These are phyloP conservation scores for Linnemannia hyalina DNA, from an alignment of 192 early-diverging fungal species.

Conservation along the genomic window DNA sequence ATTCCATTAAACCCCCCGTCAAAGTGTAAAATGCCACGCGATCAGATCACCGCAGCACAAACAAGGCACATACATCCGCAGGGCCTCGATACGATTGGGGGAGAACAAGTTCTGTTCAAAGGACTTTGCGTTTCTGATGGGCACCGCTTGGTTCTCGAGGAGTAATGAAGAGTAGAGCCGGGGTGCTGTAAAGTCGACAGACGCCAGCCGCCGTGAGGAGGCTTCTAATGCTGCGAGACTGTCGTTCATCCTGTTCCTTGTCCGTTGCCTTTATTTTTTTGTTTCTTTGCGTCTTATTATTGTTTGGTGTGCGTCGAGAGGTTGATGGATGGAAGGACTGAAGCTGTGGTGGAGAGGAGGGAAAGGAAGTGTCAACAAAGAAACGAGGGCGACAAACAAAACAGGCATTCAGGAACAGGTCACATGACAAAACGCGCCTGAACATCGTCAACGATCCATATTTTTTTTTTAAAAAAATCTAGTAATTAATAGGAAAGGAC, in stretches of 20 bases:
- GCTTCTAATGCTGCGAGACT: slow-evolving; percentile 33
- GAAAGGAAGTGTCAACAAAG: not conserved
- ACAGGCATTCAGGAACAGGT: not conserved
- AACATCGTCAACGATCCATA: not conserved
- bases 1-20: not conserved
- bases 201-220: slow-evolving; percentile 29
- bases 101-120: slow-evolving; percentile 40
- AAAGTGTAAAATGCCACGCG: not conserved
- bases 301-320: not conserved
- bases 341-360: not conserved
- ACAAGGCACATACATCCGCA: slow-evolving; percentile 24
- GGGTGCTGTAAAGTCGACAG: slow-evolving; percentile 34
- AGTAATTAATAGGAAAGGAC: not conserved
- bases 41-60: not conserved
- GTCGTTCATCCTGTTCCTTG: slow-evolving; percentile 10
- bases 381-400: not conserved
- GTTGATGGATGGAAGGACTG: not conserved
- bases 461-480: not conserved
- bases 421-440: not conserved
- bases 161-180: slow-evolving; percentile 43
- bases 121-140: slow-evolving; percentile 39
- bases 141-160: slow-evolving; percentile 45
- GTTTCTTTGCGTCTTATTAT: not conserved
- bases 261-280: not conserved
- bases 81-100: slow-evolving; percentile 14